phyloP scores from a whole-genome alignment of 169 alveolate species.

The Babesia sp. region DNA sequence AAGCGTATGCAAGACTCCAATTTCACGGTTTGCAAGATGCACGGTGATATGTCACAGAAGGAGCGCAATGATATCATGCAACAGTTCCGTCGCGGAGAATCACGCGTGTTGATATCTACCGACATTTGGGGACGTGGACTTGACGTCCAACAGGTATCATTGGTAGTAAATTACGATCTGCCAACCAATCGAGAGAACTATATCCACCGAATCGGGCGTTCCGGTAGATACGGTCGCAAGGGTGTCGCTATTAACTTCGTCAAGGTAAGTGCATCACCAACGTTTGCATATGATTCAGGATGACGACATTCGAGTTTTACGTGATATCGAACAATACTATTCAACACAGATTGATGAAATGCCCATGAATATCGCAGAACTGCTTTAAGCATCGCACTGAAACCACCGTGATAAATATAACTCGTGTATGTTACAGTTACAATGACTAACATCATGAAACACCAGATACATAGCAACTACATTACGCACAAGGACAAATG shows the following conservation, averaged over 20 bases:
- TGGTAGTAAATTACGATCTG: slow-evolving; percentile 97
- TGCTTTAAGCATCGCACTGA: slow-evolving; percentile 43
- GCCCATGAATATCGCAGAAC: slow-evolving; percentile 90
- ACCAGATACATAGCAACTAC: too few species aligned
- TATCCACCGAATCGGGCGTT: slow-evolving; percentile 99
- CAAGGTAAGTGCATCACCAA: slow-evolving; percentile 67
- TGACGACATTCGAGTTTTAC: slow-evolving; percentile 92
- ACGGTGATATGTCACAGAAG: slow-evolving; percentile 97
- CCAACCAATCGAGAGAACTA: slow-evolving; percentile 97
- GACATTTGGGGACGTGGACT: slow-evolving; percentile 99
- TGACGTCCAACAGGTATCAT: slow-evolving; percentile 97
- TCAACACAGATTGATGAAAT: slow-evolving; percentile 98
- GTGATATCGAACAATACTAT: slow-evolving; percentile 97
- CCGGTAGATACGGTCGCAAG: slow-evolving; percentile 99
- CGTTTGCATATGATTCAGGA: slow-evolving; percentile 65
- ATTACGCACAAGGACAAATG: too few species aligned
- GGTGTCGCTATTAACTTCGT: slow-evolving; percentile 99
- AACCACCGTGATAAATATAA: too few species aligned
- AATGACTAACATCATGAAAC: too few species aligned
- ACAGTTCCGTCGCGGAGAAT: slow-evolving; percentile 94
- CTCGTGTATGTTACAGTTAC: too few species aligned
- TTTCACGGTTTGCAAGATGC: slow-evolving; percentile 95
- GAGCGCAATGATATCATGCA: slow-evolving; percentile 96
- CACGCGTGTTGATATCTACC: slow-evolving; percentile 96
- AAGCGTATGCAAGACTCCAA: slow-evolving; percentile 95